Conservation (phyloP, 202 grass and related monocot species). For the Zoysia matrella region DNA sequence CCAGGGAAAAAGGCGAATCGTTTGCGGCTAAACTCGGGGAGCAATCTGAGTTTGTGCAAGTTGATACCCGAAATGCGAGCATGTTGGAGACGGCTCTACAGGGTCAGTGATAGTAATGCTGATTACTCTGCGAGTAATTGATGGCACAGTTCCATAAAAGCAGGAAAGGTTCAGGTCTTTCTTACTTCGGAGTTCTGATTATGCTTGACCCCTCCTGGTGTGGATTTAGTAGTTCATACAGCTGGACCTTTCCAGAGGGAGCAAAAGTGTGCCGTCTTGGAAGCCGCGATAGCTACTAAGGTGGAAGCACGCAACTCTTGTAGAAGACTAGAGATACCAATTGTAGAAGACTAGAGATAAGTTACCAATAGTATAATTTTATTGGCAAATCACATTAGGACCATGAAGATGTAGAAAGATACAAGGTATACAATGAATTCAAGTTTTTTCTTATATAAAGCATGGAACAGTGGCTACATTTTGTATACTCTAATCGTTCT, state of each 20-base stretch:
- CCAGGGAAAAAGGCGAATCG: conserved; percentile 74
- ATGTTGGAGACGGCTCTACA: conserved; percentile 67
- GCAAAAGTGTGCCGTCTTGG: conserved; percentile 67
- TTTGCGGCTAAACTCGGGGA: conserved; percentile 67
- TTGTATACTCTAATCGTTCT: no score
- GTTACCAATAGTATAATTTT: no score
- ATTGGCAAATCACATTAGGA: no score
- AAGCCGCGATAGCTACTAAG: conserved; percentile 88
- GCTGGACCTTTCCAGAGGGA: conserved; percentile 85
- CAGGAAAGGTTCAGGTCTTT: not conserved
- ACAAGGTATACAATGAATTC: no score
- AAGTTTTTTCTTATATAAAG: no score
- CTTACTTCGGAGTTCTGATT: not conserved
- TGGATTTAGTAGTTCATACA: conserved; percentile 86
- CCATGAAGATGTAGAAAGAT: no score
- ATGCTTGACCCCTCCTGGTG: conserved; percentile 37
- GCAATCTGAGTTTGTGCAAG: conserved; percentile 65
- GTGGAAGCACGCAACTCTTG: conserved; percentile 28
- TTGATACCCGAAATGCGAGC: conserved; percentile 56
- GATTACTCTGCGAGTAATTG: not conserved
- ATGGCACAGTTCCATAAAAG: not conserved
- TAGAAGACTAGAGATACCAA: no score
- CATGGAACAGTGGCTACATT: no score
- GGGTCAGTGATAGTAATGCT: conserved; percentile 39
- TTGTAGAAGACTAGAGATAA: no score